phyloP scores from a whole-genome alignment of 805 yeast genomes.

The Lipomyces orientalis region DNA sequence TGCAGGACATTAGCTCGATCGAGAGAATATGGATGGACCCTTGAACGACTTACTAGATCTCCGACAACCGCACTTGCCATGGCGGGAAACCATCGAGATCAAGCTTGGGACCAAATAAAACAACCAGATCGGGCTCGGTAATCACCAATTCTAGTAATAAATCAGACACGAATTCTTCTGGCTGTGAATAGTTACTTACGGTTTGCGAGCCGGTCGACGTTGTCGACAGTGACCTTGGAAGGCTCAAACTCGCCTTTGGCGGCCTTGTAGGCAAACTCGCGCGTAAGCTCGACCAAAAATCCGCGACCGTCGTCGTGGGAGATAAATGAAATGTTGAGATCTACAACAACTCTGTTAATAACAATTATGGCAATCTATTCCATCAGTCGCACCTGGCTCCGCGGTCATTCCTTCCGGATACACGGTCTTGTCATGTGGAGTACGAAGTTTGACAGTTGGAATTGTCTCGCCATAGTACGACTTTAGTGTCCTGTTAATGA shows the following conservation, averaged over 20 bases:
- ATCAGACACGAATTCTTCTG: background rate
- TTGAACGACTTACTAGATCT: constrained; percentile 55
- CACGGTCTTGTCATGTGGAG: constrained; percentile 23
- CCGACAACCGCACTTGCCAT: constrained; percentile 93
- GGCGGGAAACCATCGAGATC: constrained; percentile 97
- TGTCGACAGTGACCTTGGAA: constrained; percentile 72
- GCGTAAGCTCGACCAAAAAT: constrained; percentile 85
- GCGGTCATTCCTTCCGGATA: constrained; percentile 28
- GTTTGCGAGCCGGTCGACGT: constrained; percentile 58
- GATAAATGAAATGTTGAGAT: constrained; percentile 68
- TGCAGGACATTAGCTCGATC: background rate
- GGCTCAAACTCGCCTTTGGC: constrained; percentile 62
- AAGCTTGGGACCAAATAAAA: constrained; percentile 82
- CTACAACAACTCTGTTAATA: constrained; percentile 45
- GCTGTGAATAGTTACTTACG: constrained; percentile 42
- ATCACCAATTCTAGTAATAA: constrained; percentile 66
- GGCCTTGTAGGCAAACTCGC: constrained; percentile 80
- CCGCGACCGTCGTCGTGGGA: constrained; percentile 86
- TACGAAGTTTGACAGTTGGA: constrained; percentile 22
- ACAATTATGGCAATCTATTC: background rate
- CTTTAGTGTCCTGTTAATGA: constrained; percentile 25
- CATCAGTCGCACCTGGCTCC: background rate
- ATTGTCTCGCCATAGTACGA: constrained; percentile 27
- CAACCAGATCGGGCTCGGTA: constrained; percentile 87
- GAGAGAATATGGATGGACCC: background rate